Percentiles rank a stretch among this genome's conserved stretches.
Conservation (phyloP, 2,329 filamentous ascomycete species). For the Hypoxylon sp. region DNA sequence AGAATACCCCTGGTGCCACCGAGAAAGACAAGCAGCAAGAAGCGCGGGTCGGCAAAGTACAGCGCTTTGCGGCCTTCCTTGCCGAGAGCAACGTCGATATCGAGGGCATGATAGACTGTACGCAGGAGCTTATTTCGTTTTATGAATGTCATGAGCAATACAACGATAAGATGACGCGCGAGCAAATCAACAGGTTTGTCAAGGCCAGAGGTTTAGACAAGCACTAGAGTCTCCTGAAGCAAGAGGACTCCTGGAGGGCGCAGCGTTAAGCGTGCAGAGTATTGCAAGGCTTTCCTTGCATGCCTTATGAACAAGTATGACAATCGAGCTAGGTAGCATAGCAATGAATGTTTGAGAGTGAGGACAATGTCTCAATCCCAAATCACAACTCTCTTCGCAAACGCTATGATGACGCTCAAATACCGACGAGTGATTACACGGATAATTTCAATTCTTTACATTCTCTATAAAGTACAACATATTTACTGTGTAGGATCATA, state of each 20-base stretch:
- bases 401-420: not conserved
- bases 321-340: not conserved
- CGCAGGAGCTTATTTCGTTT: conserved; percentile 90
- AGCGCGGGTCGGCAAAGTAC: conserved; percentile 73
- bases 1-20: conserved; percentile 46
- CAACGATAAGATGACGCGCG: conserved; percentile 69
- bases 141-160: conserved; percentile 78
- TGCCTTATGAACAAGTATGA: not conserved
- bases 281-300: not conserved
- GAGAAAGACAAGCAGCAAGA: conserved; percentile 64
- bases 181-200: conserved; percentile 70
- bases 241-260: not conserved
- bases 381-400: not conserved
- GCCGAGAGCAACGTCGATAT: conserved; percentile 89
- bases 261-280: not conserved
- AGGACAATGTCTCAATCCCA: not conserved
- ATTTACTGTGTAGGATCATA: not conserved
- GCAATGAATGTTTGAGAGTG: not conserved
- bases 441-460: conserved; percentile 2
- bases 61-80: conserved; percentile 79
- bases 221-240: conserved; percentile 36
- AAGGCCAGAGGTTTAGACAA: conserved; percentile 69
- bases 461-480: not conserved
- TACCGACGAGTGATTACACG: not conserved
- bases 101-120: conserved; percentile 86